Evolutionary conservation across 2,329 filamentous ascomycete genomes (phyloP), one percentile per base, ranked within the genome.

Genomic region (Dothideomycetes sp.): DNA sequence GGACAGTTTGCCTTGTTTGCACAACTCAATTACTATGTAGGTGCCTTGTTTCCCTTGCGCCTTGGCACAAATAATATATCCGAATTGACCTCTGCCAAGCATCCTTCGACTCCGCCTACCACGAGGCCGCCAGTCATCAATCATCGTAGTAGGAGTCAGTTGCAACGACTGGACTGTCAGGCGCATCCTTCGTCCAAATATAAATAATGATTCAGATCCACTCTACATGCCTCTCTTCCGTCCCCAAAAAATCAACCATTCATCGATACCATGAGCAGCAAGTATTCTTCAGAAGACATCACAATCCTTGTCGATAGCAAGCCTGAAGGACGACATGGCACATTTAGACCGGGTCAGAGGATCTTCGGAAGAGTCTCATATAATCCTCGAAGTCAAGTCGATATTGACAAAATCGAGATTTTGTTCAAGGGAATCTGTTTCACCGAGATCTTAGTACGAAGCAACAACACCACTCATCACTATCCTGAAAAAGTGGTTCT

Each of bases 321-420:
- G 4, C 30, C 30, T 2, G 16, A 30, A 17, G 38, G 32, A 15
- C n/a, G 13, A 1, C 17, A 33, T 17, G 24, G 24, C 4, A 41
- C 31, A 29, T 41, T 41, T 18, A 18, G 29, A 3, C 38, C 38
- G 15, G 38, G 38, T 11, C 30, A 41, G 11, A 22, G 18, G 2
- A 19, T 41, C 9, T 41, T 31, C 5, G 38, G 38, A 16, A 41
- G 29, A 24, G 38, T 29, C 24, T 22, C 28, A 10, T 41, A 33
- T 20, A 29, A 8, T 17, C 32, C 32, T 17, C 16, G 4, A 10
- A 2, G 10, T 12, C 38, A 41, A 34, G 25, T 33, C 10, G 32
- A 41, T 12, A 41, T 41, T 3, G 24, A 41, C 12, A 24, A 17
- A 5, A 16, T 41, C 19, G 12, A 27, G 6, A 34, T 41, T 16